A percentile compares a stretch with the other conserved stretches of the same genome.
Evolutionary conservation across 768 basidiomycete genomes (phyloP).

Genomic region (Tylopilus cervinicoccineus): DNA sequence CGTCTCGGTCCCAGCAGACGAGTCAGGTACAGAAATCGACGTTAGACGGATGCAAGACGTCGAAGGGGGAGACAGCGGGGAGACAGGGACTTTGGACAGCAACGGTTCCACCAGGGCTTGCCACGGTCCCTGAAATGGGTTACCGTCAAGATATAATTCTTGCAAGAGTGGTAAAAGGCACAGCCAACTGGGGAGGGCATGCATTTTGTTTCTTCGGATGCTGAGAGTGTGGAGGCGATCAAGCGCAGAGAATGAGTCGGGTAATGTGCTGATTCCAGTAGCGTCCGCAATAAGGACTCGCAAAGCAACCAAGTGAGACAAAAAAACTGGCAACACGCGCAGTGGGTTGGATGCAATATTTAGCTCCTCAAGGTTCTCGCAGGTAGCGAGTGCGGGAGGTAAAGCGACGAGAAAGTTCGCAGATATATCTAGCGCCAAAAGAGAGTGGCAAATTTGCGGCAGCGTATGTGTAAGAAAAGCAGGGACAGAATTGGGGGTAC

Average conservation of each 20-base stretch:
- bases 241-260: constrained; percentile 67
- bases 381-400: constrained; percentile 78
- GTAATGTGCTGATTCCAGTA: constrained; percentile 76
- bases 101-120: constrained; percentile 84
- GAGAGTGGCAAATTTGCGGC: constrained; percentile 68
- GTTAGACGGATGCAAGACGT: constrained; percentile 55
- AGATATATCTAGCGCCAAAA: constrained; percentile 92
- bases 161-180: constrained; percentile 83
- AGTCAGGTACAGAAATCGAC: constrained; percentile 44
- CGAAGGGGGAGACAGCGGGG: constrained; percentile 62
- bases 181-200: constrained; percentile 91
- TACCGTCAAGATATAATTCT: constrained; percentile 88
- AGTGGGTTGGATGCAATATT: constrained; percentile 91
- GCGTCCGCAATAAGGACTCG: constrained; percentile 91
- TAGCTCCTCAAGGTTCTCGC: constrained; percentile 83
- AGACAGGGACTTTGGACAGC: constrained; percentile 56
- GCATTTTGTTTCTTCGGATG: constrained; percentile 82
- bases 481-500: constrained; percentile 73
- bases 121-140: constrained; percentile 95
- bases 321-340: constrained; percentile 86
- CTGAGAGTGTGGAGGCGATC: constrained; percentile 86
- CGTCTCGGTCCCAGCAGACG: constrained; percentile 44
- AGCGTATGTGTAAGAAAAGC: constrained; percentile 66
- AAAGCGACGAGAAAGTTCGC: constrained; percentile 81
- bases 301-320: constrained; percentile 70